Base-by-base conservation (phyloP, 2,329 filamentous ascomycete genomes). In the Alternaria brassicae region DNA sequence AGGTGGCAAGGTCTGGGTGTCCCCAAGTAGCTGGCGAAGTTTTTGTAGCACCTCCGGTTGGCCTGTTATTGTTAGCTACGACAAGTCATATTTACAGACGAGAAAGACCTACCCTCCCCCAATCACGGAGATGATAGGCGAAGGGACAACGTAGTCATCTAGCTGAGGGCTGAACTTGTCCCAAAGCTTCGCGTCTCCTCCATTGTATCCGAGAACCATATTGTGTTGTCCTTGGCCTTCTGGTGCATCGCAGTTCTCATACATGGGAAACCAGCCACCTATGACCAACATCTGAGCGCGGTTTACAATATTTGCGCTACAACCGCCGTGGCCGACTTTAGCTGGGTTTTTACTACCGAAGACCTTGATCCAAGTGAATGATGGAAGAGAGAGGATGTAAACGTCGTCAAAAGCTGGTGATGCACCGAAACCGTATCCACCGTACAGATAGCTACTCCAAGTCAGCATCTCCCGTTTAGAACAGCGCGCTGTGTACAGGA, bases 311-410 rank as follows among this genome's bases (percentile, higher is more conserved):
- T 86, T 86, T 70, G 86, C 89, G 45, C 68, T 73, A 34, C 81
- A 84, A 27, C 87, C 78, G 25, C 83, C 84, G 71, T 88, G 82
- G 63, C 87, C 85, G 41, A 67, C 67, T 28, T 81, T 77, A 40
- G 45, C 54, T 4, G 56, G 55, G 37, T 30, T 58, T 1, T 72
- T 70, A 56, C 80, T 76, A 12, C 56, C 51, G 47, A 81, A 85
- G 65, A 83, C 80, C 62, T 84, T 85, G 62, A 88, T 84, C 87
- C 87, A 90, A 3, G 80, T 84, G 72, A 89, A 90, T 1, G 85
- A 84, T 1, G 87, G 88, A 15, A 90, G 78, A 7, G 83, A 83
- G 19, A 89, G 79, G 54, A 89, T 84, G 67, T 88, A 89, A 54
- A 85, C 81, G 74, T 89, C 87, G 67, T 88, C 85, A 67, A 81